Conservation (phyloP, 1,284 basidiomycete species). For the Peniophora sp. region DNA sequence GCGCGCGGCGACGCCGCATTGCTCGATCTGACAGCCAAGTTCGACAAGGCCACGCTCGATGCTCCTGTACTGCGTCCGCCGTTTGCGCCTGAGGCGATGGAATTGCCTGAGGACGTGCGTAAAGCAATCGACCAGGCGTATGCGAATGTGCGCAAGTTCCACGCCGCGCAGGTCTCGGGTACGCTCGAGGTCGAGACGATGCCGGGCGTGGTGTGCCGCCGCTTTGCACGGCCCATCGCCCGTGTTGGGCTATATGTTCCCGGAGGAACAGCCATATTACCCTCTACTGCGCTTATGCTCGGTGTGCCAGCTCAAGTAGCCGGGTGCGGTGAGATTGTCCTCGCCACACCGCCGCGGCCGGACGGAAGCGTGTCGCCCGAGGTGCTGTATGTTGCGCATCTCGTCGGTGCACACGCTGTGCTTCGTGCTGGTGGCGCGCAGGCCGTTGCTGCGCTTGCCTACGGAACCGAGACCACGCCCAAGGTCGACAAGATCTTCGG, state of each 20-base stretch:
- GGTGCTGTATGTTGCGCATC: conserved; percentile 89
- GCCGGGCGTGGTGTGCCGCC: conserved; percentile 93
- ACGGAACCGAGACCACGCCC: conserved; percentile 92
- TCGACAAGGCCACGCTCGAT: conserved; percentile 72
- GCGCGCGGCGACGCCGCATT: conserved; percentile 82
- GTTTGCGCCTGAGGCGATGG: conserved; percentile 51
- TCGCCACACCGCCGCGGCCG: conserved; percentile 90
- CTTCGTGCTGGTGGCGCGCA: conserved; percentile 95
- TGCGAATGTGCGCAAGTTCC: conserved; percentile 87
- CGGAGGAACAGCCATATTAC: conserved; percentile 93
- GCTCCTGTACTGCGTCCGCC: conserved; percentile 64
- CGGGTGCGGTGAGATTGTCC: conserved; percentile 85
- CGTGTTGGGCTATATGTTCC: conserved; percentile 97
- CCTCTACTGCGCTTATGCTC: conserved; percentile 97
- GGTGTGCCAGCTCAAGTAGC: conserved; percentile 98
- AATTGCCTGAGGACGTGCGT: conserved; percentile 58
- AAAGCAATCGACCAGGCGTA: conserved; percentile 91
- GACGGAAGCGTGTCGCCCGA: conserved; percentile 92
- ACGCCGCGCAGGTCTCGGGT: conserved; percentile 67
- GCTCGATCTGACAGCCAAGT: conserved; percentile 86
- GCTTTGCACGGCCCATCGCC: conserved; percentile 90
- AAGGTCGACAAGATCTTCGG: conserved; percentile 99
- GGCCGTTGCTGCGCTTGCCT: conserved; percentile 95
- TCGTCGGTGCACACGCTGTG: conserved; percentile 83
- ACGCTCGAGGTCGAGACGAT: conserved; percentile 90